Conservation (phyloP, 148 eudicot species). For the Rhododendron ovatum region DNA sequence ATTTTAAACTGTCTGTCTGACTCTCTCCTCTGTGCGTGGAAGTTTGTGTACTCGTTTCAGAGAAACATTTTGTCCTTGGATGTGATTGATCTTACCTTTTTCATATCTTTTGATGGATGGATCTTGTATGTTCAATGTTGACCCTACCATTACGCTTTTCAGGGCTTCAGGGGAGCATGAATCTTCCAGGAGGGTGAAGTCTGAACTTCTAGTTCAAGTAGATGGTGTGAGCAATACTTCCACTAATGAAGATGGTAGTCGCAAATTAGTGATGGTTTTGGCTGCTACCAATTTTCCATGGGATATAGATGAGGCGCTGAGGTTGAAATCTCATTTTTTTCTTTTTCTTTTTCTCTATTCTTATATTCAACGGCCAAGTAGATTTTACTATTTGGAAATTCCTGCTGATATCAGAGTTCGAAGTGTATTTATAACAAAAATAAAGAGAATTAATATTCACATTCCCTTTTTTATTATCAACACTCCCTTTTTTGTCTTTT, state of each 20-base stretch:
- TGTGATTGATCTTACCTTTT: slow-evolving; percentile 9
- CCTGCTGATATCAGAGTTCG: neutral
- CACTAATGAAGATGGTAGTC: slow-evolving; percentile 83
- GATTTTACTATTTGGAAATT: neutral
- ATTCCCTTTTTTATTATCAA: no score
- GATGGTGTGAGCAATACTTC: slow-evolving; percentile 83
- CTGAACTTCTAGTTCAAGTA: slow-evolving; percentile 97
- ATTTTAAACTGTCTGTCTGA: neutral
- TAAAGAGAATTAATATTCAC: no score
- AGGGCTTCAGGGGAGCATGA: slow-evolving; percentile 99
- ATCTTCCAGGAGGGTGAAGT: slow-evolving; percentile 96
- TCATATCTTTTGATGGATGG: neutral
- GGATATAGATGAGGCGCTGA: slow-evolving; percentile 98
- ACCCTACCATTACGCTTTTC: slow-evolving; percentile 12
- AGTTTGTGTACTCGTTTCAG: neutral
- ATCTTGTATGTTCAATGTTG: neutral
- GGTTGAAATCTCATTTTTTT: slow-evolving; percentile 35
- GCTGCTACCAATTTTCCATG: slow-evolving; percentile 99
- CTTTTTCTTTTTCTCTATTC: neutral
- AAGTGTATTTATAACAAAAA: no score
- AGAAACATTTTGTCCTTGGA: neutral
- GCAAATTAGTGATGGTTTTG: slow-evolving; percentile 97
- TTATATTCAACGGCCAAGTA: neutral
- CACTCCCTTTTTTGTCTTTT: no score
- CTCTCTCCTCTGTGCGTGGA: neutral